Evolutionary conservation across 768 basidiomycete species (phyloP), one percentile per base, ranked within the genome.

Genomic region (Russula sp.): DNA sequence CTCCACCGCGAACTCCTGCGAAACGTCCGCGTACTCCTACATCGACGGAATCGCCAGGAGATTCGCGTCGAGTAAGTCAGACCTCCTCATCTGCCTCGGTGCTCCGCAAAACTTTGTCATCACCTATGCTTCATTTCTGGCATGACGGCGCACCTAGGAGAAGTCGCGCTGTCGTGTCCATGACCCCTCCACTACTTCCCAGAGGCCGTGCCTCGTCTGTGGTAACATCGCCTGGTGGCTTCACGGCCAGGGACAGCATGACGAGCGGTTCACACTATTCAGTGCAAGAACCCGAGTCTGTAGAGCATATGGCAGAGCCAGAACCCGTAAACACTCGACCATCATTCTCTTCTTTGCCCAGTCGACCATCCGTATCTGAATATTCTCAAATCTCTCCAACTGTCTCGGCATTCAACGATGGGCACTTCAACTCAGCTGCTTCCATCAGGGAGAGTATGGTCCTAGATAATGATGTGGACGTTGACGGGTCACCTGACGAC

Each of bases 391-490:
- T 82, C 5, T 91, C 89, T 10, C 89, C 89, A 1, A 88, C 88
- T 4, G 84, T 80, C 6, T 90, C 89, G n/a, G 87, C 86, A n/a
- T 91, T 91, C 74, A 82, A 83, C 32, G 87, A 89, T 67, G 82
- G 79, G 16, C 71, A 82, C 47, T 78, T 76, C 52, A 71, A 63
- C 27, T 35, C 58, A 6, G 57, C 48, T 32, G 2, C 35, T 22
- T 61, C 67, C 45, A 47, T 71, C 50, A 69, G 66, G 47, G 70
- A 52, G 55, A 69, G 67, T 70, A 70, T 54, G 68, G 68, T 18
- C 68, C 65, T 22, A 59, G 66, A 48, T 62, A 50, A 49, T 44
- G 47, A 47, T 37, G 13, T 34, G 18, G 63, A 45, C 16, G 8
- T 32, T 39, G 54, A 50, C 11, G 27, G 34, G 6, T 18, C 49